phyloP scores from a whole-genome alignment of 352 stramenopile genomes.

The Phytophthora sp. region DNA sequence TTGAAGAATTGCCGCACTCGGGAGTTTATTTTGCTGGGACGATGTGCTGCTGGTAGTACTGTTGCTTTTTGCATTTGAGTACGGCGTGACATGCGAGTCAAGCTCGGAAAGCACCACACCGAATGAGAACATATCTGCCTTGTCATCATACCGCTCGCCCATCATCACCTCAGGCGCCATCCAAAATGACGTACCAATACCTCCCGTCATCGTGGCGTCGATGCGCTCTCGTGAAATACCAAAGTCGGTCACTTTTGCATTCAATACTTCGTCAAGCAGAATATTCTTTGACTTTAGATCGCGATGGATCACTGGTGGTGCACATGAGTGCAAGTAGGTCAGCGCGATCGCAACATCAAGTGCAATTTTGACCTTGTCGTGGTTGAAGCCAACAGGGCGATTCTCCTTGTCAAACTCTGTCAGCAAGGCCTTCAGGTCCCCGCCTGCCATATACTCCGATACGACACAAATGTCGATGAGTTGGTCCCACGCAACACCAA shows the following conservation, averaged over 20 bases:
- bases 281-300: constrained; percentile 53
- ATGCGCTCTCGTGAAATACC: constrained; percentile 42
- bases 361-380: constrained; percentile 40
- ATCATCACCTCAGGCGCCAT: constrained; percentile 54
- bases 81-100: constrained; percentile 37
- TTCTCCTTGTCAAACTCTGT: constrained; percentile 25
- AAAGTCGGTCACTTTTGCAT: constrained; percentile 48
- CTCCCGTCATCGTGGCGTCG: constrained; percentile 44
- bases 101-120: constrained; percentile 50
- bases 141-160: constrained; percentile 47
- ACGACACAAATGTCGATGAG: constrained; percentile 45
- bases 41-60: constrained; percentile 12
- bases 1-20: constrained; percentile 52
- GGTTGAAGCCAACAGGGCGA: constrained; percentile 31
- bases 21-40: constrained; percentile 20
- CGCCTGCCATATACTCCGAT: constrained; percentile 56
- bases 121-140: constrained; percentile 59
- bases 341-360: constrained; percentile 39
- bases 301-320: constrained; percentile 44
- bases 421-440: constrained; percentile 44
- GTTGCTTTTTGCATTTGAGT: constrained; percentile 30
- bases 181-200: constrained; percentile 50
- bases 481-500: constrained; percentile 51
- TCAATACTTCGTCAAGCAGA: constrained; percentile 31
- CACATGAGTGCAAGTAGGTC: constrained; percentile 49